Conservation (phyloP, 2,329 filamentous ascomycete species). For the Myriangium duriaei region DNA sequence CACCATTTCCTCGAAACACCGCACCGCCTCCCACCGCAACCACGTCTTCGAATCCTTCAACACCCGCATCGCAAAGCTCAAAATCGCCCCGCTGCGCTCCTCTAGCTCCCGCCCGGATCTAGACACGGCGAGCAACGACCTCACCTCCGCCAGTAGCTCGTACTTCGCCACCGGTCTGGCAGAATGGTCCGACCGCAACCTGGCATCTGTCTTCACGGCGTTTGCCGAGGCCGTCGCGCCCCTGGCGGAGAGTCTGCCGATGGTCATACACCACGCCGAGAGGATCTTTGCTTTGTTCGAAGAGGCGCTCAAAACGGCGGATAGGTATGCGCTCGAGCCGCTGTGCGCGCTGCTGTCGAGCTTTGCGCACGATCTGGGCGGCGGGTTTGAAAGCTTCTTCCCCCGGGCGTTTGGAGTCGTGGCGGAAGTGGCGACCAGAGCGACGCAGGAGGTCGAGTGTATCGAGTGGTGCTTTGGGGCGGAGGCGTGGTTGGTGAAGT, state of each 20-base stretch:
- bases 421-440: constrained; percentile 62
- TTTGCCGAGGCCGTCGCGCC: constrained; percentile 66
- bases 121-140: constrained; percentile 50
- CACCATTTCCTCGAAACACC: constrained; percentile 41
- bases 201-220: constrained; percentile 64
- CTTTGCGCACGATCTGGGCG: constrained; percentile 86
- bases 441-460: constrained; percentile 64
- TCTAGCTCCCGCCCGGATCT: constrained; percentile 42
- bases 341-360: constrained; percentile 79
- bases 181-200: constrained; percentile 84
- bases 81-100: constrained; percentile 84
- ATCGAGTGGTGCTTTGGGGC: constrained; percentile 96
- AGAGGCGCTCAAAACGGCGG: constrained; percentile 62
- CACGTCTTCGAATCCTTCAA: constrained; percentile 89
- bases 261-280: constrained; percentile 82
- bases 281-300: constrained; percentile 69
- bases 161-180: constrained; percentile 74
- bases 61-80: constrained; percentile 78
- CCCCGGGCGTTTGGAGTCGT: constrained; percentile 61
- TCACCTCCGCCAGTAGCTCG: constrained; percentile 71
- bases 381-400: constrained; percentile 81
- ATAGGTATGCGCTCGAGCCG: constrained; percentile 72
- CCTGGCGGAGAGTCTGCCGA: constrained; percentile 77
- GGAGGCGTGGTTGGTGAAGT: constrained; percentile 93
- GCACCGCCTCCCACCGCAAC: constrained; percentile 64